phyloP scores from a whole-genome alignment of 257 asterid genomes.

The Plantago elongata region DNA sequence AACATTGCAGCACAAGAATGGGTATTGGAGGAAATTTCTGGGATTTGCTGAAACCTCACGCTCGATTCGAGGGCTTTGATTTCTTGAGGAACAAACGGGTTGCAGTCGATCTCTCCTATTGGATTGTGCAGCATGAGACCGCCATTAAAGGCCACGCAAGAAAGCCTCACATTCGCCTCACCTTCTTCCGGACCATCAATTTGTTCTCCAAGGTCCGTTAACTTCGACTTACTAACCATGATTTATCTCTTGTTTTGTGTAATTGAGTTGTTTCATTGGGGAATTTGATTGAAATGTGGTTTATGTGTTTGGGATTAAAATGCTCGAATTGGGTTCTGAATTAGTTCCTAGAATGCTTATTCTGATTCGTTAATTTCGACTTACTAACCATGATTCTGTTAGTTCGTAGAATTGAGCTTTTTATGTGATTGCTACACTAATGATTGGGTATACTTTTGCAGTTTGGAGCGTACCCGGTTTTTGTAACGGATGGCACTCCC shows the following conservation, averaged over 20 bases:
- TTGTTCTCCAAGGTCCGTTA: slow-evolving; percentile 70
- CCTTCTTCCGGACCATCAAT: slow-evolving; percentile 76
- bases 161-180: slow-evolving; percentile 73
- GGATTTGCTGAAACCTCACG: slow-evolving; percentile 89
- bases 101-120: slow-evolving; percentile 90
- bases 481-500: slow-evolving; percentile 87
- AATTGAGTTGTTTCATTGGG: not conserved
- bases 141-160: slow-evolving; percentile 67
- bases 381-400: not conserved
- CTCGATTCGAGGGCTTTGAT: slow-evolving; percentile 60
- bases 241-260: not conserved
- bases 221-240: not conserved
- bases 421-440: not conserved
- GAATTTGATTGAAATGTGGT: slow-evolving; percentile 20
- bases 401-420: not conserved
- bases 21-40: slow-evolving; percentile 93
- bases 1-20: slow-evolving; percentile 34
- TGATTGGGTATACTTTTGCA: slow-evolving; percentile 32
- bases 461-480: slow-evolving; percentile 95
- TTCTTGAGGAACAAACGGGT: slow-evolving; percentile 94
- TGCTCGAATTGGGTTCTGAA: not conserved
- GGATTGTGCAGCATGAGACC: slow-evolving; percentile 92
- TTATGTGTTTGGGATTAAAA: not conserved
- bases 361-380: no score
- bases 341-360: not conserved